Percentiles rank a stretch among this genome's conserved stretches.
Evolutionary conservation across 1,284 basidiomycete species (phyloP).

Genomic region (Singerocomus inundabilis): DNA sequence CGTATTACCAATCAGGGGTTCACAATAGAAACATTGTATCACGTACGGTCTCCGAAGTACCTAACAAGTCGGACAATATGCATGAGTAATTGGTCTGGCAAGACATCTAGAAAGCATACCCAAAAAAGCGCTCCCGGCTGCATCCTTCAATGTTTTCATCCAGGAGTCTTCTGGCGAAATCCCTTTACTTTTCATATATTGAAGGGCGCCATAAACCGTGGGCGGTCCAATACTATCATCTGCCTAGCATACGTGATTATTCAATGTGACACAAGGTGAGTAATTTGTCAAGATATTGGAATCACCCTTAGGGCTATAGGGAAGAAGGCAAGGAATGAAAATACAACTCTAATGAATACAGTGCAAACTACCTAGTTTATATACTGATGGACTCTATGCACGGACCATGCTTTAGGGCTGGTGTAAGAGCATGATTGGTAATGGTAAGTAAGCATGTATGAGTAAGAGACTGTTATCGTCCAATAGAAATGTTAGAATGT

Average conservation of each 20-base stretch:
- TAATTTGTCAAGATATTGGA: too few relatives aligned
- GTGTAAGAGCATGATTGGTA: too few relatives aligned
- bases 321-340: too few relatives aligned
- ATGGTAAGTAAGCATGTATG: too few relatives aligned
- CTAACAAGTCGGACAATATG: neutral
- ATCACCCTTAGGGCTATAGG: too few relatives aligned
- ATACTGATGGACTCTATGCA: too few relatives aligned
- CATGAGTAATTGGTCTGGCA: neutral
- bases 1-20: neutral
- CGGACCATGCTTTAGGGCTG: too few relatives aligned
- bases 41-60: slow-evolving; percentile 13
- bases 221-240: neutral
- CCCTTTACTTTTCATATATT: slow-evolving; percentile 6
- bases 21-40: neutral
- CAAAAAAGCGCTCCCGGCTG: slow-evolving; percentile 7
- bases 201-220: slow-evolving; percentile 16
- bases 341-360: too few relatives aligned
- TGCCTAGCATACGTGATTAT: neutral
- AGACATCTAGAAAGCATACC: slow-evolving; percentile 1
- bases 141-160: slow-evolving; percentile 10
- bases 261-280: neutral
- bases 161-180: neutral
- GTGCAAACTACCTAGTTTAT: too few relatives aligned
- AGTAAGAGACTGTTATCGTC: too few relatives aligned
- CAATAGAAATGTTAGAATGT: too few relatives aligned